Percentiles rank a stretch among this genome's conserved stretches.
These are phyloP conservation scores for Withania somnifera DNA, from an alignment of 305 asterid genomes.

Conservation along the genomic window DNA sequence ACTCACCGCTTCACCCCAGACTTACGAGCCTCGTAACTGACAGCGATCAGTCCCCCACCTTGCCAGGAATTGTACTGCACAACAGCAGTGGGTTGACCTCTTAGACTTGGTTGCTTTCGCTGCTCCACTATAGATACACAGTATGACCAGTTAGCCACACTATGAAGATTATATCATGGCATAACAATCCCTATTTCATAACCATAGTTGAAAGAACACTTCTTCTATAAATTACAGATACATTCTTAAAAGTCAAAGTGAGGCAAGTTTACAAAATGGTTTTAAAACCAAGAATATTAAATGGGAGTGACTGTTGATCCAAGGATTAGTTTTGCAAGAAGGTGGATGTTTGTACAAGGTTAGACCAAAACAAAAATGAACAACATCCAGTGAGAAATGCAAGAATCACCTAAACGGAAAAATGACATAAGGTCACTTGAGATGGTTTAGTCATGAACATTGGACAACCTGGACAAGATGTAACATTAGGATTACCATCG, in stretches of 20 bases:
- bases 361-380: not conserved
- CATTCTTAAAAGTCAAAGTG: not conserved
- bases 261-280: not conserved
- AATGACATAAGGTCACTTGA: not conserved
- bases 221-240: not conserved
- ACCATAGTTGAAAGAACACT: not conserved
- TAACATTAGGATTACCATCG: too few relatives aligned
- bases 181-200: not conserved
- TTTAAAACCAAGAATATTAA: not conserved
- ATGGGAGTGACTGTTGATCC: not conserved
- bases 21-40: constrained; percentile 84
- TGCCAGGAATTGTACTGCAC: constrained; percentile 94
- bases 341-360: not conserved
- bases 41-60: constrained; percentile 96
- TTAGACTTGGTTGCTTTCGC: constrained; percentile 62
- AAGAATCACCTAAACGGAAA: not conserved
- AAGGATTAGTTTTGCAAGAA: not conserved
- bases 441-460: not conserved
- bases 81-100: constrained; percentile 88
- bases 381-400: not conserved
- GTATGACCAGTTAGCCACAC: constrained; percentile 5
- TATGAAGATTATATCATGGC: not conserved
- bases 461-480: too few relatives aligned
- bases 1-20: constrained; percentile 78
- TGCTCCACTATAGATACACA: constrained; percentile 63